Percentiles rank a stretch among this genome's conserved stretches.
phyloP scores from a whole-genome alignment of 2,329 filamentous ascomycete genomes.

The Endothia cerciana region DNA sequence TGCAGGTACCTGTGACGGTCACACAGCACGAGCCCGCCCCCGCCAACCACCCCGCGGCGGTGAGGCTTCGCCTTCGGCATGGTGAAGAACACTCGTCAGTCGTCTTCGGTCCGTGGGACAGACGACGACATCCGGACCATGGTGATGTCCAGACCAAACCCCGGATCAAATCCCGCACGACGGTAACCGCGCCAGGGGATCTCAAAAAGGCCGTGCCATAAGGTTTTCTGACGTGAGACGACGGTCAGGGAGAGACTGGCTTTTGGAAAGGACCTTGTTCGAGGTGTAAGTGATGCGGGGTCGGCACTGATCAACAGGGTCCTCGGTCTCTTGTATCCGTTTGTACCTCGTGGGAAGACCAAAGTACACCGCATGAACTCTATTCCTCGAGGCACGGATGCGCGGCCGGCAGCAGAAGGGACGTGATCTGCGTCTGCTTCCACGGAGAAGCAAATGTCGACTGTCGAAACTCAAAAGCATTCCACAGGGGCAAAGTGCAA shows the following conservation, averaged over 20 bases:
- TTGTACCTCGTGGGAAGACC: constrained; percentile 2
- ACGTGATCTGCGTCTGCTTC: background rate
- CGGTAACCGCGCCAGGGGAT: constrained; percentile 21
- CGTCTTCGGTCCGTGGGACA: constrained; percentile 5
- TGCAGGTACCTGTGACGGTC: background rate
- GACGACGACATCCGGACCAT: background rate
- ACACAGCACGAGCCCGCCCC: no score
- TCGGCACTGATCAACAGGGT: constrained; percentile 20
- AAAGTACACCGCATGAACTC: constrained; percentile 15
- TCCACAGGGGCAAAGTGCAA: constrained; percentile 25
- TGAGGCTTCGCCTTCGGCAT: background rate
- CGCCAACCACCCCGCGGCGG: no score
- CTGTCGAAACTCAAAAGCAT: constrained; percentile 27
- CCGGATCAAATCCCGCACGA: constrained; percentile 25
- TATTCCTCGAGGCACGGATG: constrained; percentile 16
- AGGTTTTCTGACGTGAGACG: constrained; percentile 15
- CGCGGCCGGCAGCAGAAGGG: constrained; percentile 10
- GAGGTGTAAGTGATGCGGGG: constrained; percentile 18
- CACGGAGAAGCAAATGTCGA: constrained; percentile 11
- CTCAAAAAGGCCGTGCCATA: constrained; percentile 17
- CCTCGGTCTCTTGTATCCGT: background rate
- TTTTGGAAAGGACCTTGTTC: background rate
- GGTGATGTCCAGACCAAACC: constrained; percentile 25
- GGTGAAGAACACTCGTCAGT: constrained; percentile 6
- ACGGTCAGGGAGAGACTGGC: background rate